These are phyloP conservation scores for Rhodomyrtus psidioides DNA, from an alignment of 441 rosid genomes.

Conservation along the genomic window DNA sequence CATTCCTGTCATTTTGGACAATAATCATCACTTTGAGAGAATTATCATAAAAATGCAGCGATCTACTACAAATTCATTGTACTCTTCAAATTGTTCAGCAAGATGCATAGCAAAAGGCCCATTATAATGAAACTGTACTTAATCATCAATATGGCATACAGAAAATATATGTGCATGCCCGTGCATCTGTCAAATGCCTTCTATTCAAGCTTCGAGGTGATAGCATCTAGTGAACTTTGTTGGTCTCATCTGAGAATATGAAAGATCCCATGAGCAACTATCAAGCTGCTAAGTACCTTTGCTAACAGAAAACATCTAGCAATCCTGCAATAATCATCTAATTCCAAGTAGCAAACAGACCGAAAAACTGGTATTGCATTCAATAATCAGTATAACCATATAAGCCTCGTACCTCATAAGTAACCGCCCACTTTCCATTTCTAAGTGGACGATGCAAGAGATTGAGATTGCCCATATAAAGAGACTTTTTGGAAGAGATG, in stretches of 20 bases:
- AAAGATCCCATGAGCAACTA: neutral
- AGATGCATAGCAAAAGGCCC: neutral
- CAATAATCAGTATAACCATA: neutral
- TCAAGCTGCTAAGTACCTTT: neutral
- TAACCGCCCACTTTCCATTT: conserved; percentile 92
- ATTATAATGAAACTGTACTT: neutral
- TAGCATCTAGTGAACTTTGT: neutral
- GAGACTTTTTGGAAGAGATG: conserved; percentile 47
- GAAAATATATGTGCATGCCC: neutral
- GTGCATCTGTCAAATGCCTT: neutral
- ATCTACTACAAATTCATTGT: neutral
- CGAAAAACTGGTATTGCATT: neutral
- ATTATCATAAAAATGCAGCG: neutral
- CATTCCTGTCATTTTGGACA: conserved; percentile 68
- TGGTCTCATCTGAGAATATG: neutral
- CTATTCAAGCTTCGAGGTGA: neutral
- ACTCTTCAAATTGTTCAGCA: neutral
- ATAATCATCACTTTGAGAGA: neutral
- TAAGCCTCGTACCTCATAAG: conserved; percentile 62
- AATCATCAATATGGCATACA: neutral
- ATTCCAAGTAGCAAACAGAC: neutral
- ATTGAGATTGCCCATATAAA: conserved; percentile 95
- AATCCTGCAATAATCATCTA: neutral
- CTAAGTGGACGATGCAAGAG: conserved; percentile 93
- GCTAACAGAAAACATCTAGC: neutral